Conservation (phyloP, 805 yeast species). For the Wickerhamiella sergipiensis region DNA sequence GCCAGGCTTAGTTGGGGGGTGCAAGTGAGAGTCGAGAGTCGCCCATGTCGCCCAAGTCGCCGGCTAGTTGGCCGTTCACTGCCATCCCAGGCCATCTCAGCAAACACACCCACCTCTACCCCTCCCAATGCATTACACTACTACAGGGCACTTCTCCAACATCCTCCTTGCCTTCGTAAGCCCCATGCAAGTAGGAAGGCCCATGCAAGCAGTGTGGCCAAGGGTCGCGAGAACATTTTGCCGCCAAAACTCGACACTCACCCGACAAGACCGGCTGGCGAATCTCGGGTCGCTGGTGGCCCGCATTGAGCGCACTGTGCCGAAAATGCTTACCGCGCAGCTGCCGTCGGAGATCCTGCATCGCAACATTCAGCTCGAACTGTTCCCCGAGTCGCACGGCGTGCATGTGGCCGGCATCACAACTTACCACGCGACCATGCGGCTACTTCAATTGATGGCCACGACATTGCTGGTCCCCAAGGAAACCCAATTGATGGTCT, state of each 20-base stretch:
- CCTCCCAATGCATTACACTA: too few relatives aligned
- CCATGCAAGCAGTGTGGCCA: neutral
- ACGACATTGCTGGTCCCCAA: slow-evolving; percentile 21
- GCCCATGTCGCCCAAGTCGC: too few relatives aligned
- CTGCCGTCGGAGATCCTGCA: slow-evolving; percentile 20
- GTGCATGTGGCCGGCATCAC: slow-evolving; percentile 20
- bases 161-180: too few relatives aligned
- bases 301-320: slow-evolving; percentile 16
- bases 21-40: too few relatives aligned
- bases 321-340: slow-evolving; percentile 17
- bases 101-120: too few relatives aligned
- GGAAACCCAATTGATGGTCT: slow-evolving; percentile 15
- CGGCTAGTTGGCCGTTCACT: too few relatives aligned
- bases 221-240: neutral
- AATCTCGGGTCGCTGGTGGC: slow-evolving; percentile 21
- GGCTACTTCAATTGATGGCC: slow-evolving; percentile 19
- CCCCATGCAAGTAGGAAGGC: too few relatives aligned
- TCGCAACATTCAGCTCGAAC: slow-evolving; percentile 16
- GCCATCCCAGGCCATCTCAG: too few relatives aligned
- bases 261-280: slow-evolving; percentile 17
- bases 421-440: slow-evolving; percentile 19
- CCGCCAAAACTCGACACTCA: neutral
- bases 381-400: slow-evolving; percentile 22
- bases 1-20: too few relatives aligned
- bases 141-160: too few relatives aligned